These are phyloP conservation scores for Dryas alaskensis DNA, from an alignment of 306 rosid species.

Conservation along the genomic window DNA sequence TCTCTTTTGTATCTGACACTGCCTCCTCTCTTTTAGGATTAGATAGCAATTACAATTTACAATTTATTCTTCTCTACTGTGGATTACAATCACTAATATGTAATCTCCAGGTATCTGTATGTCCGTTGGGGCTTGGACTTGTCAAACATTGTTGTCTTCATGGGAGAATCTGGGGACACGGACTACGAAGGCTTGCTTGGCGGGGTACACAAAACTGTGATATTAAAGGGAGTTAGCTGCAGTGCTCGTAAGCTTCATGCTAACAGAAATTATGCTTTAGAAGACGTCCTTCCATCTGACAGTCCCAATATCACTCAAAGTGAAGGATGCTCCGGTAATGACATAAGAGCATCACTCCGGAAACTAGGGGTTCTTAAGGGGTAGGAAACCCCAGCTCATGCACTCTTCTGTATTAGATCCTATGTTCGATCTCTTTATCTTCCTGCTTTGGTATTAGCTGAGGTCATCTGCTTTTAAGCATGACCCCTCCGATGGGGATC, in stretches of 20 bases:
- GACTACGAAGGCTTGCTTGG: conserved; percentile 57
- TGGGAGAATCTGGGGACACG: conserved; percentile 60
- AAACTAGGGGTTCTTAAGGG: conserved; percentile 40
- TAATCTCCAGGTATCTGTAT: conserved; percentile 42
- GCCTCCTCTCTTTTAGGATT: neutral
- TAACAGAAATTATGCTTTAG: conserved; percentile 41
- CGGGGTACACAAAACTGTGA: conserved; percentile 43
- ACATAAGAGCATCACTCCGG: conserved; percentile 36
- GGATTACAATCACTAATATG: neutral
- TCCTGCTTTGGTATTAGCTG: neutral
- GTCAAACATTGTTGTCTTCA: conserved; percentile 44
- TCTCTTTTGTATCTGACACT: neutral
- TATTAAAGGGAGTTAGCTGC: conserved; percentile 36
- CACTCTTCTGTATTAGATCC: neutral
- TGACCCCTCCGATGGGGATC: neutral
- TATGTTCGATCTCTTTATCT: neutral
- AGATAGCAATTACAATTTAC: neutral
- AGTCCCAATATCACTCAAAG: conserved; percentile 40
- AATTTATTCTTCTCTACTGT: neutral
- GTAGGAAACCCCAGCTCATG: conserved; percentile 9
- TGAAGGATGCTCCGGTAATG: conserved; percentile 27
- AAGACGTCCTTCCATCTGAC: conserved; percentile 32
- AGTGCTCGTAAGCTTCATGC: conserved; percentile 40
- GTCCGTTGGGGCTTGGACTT: conserved; percentile 56
- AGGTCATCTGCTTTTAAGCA: neutral